phyloP scores from a whole-genome alignment of 2,329 filamentous ascomycete genomes.

The Teratosphaeria pseudoeucalypti region DNA sequence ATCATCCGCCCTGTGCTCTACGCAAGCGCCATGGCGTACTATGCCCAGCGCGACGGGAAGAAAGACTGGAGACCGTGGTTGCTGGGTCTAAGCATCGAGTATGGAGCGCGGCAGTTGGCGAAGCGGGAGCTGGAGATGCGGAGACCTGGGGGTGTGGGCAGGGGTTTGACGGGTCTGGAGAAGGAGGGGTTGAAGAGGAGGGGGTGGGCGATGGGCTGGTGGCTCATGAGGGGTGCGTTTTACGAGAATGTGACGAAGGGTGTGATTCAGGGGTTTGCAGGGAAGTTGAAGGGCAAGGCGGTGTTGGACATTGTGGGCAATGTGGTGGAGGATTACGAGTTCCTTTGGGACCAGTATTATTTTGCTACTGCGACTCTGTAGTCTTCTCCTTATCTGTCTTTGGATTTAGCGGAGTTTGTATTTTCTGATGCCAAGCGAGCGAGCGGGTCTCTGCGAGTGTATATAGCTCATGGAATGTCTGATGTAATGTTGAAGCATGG shows the following conservation, averaged over 20 bases:
- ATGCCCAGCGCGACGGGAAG: constrained; percentile 47
- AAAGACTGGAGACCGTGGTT: constrained; percentile 89
- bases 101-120: constrained; percentile 74
- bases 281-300: constrained; percentile 59
- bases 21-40: constrained; percentile 68
- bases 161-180: constrained; percentile 73
- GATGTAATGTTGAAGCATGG: background rate
- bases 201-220: constrained; percentile 88
- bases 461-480: background rate
- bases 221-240: constrained; percentile 91
- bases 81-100: constrained; percentile 73
- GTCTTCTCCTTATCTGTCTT: background rate
- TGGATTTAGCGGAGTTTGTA: background rate
- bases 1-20: constrained; percentile 84
- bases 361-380: constrained; percentile 58
- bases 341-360: constrained; percentile 96
- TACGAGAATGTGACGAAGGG: constrained; percentile 78
- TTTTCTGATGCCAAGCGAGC: background rate
- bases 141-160: constrained; percentile 54
- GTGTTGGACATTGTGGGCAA: constrained; percentile 73
- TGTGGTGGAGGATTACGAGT: constrained; percentile 91
- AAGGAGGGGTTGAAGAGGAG: constrained; percentile 80
- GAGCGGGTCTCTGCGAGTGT: no score
- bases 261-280: constrained; percentile 58
- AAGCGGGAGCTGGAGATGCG: constrained; percentile 55